Percentiles rank a stretch among this genome's conserved stretches.
Evolutionary conservation across 2,329 filamentous ascomycete species (phyloP).

Genomic region (Rasamsonia emersonii): DNA sequence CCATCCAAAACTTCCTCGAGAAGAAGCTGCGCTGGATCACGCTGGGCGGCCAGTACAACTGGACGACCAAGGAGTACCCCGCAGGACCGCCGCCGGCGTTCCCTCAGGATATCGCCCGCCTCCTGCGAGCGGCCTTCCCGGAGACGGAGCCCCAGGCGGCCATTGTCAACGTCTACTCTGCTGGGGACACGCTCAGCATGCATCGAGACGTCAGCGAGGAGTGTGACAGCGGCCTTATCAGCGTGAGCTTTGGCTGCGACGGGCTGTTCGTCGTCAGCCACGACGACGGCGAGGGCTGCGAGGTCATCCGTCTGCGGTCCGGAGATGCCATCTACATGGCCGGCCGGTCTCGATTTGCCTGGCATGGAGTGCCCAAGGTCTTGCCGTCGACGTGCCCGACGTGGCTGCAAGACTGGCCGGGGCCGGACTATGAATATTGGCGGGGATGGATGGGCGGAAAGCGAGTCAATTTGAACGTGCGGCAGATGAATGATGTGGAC

Average conservation of each 20-base stretch:
- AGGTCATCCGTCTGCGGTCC: constrained; percentile 59
- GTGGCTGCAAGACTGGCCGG: constrained; percentile 67
- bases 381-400: constrained; percentile 68
- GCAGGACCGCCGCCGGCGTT: constrained; percentile 59
- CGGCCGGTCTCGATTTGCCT: constrained; percentile 71
- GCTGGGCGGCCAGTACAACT: constrained; percentile 91
- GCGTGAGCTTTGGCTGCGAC: constrained; percentile 83
- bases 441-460: constrained; percentile 81
- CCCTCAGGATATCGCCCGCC: constrained; percentile 59
- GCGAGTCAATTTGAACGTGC: constrained; percentile 82
- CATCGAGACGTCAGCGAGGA: constrained; percentile 91
- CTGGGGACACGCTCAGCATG: constrained; percentile 82
- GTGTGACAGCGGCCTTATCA: constrained; percentile 68
- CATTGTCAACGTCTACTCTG: constrained; percentile 87
- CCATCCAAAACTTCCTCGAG: constrained; percentile 60
- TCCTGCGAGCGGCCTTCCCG: constrained; percentile 66
- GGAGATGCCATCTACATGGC: constrained; percentile 91
- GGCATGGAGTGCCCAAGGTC: constrained; percentile 91
- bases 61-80: constrained; percentile 81
- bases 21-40: constrained; percentile 89
- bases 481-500: constrained; percentile 25
- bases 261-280: constrained; percentile 78
- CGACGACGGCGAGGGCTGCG: constrained; percentile 38
- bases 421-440: constrained; percentile 55
- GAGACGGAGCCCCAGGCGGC: constrained; percentile 75